Evolutionary conservation across 176 grass and related monocot genomes (phyloP).

Genomic region (Oryza australiensis): DNA sequence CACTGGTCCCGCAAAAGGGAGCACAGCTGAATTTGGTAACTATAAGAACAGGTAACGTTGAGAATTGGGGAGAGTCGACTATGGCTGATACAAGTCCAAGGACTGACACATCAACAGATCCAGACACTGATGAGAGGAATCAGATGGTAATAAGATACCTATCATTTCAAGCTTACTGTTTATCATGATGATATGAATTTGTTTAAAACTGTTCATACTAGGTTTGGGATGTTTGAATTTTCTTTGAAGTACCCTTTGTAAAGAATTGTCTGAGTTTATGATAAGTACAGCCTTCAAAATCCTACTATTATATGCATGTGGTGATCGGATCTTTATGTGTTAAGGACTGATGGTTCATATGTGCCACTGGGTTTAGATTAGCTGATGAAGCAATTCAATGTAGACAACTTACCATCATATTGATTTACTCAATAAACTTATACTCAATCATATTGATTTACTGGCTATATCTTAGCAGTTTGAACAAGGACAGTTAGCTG

Average conservation of each 20-base stretch:
- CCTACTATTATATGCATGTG: not conserved
- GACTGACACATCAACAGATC: conserved; percentile 86
- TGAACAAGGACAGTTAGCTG: conserved; percentile 63
- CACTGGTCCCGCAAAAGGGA: conserved; percentile 40
- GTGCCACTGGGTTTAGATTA: not conserved
- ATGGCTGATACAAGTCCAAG: conserved; percentile 72
- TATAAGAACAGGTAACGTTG: conserved; percentile 52
- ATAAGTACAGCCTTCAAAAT: conserved; percentile 1
- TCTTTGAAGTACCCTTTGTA: not conserved
- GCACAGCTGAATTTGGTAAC: conserved; percentile 49
- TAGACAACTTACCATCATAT: not conserved
- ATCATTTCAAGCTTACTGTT: conserved; percentile 13
- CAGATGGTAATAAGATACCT: conserved; percentile 49
- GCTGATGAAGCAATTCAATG: conserved; percentile 10
- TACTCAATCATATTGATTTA: conserved; percentile 16
- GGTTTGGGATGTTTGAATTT: conserved; percentile 16
- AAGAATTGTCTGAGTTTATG: conserved; percentile 1
- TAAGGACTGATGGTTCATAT: conserved; percentile 4
- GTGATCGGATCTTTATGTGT: not conserved
- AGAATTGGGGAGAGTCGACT: conserved; percentile 73
- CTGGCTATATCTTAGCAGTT: conserved; percentile 46
- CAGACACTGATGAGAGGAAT: conserved; percentile 68
- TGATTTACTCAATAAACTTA: conserved; percentile 21
- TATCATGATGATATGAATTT: conserved; percentile 7
- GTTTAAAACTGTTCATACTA: conserved; percentile 13